These are phyloP conservation scores for Helicostylum pulchrum DNA, from an alignment of 192 early-diverging fungal species.

Conservation along the genomic window DNA sequence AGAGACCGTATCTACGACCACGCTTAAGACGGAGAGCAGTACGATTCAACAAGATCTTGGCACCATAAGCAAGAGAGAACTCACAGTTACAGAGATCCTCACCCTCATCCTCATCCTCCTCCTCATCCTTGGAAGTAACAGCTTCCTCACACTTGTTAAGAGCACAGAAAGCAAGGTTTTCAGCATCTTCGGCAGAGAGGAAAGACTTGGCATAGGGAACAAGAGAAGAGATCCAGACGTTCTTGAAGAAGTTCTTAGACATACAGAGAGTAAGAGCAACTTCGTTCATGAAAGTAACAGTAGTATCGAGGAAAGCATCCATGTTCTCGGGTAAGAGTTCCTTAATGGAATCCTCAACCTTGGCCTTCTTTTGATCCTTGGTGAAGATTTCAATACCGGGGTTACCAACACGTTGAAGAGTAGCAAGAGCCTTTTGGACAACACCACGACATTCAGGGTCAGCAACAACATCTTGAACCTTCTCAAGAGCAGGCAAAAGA, in stretches of 20 bases:
- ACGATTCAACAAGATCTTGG: constrained; percentile 77
- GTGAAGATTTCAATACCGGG: constrained; percentile 51
- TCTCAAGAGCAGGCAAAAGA: constrained; percentile 73
- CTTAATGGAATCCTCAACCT: constrained; percentile 52
- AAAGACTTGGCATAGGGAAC: constrained; percentile 55
- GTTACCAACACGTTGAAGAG: constrained; percentile 65
- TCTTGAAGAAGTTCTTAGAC: constrained; percentile 61
- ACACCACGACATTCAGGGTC: constrained; percentile 77
- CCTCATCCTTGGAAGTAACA: constrained; percentile 34
- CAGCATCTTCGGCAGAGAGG: constrained; percentile 53
- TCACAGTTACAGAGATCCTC: constrained; percentile 68
- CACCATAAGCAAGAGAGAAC: constrained; percentile 85
- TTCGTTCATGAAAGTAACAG: constrained; percentile 55
- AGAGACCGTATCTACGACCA: constrained; percentile 81
- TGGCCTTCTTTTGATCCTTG: constrained; percentile 46
- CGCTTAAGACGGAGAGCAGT: constrained; percentile 59
- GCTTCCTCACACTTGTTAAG: constrained; percentile 46
- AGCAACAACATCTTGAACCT: constrained; percentile 71
- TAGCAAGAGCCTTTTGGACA: constrained; percentile 65
- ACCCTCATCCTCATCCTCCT: constrained; percentile 54
- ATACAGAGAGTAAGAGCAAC: constrained; percentile 60
- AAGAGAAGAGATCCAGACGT: constrained; percentile 63
- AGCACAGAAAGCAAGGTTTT: constrained; percentile 45
- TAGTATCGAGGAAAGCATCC: constrained; percentile 47
- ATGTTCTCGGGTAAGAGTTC: constrained; percentile 52